Evolutionary conservation across 1,284 basidiomycete species (phyloP).

Genomic region (Fomes fomentarius): DNA sequence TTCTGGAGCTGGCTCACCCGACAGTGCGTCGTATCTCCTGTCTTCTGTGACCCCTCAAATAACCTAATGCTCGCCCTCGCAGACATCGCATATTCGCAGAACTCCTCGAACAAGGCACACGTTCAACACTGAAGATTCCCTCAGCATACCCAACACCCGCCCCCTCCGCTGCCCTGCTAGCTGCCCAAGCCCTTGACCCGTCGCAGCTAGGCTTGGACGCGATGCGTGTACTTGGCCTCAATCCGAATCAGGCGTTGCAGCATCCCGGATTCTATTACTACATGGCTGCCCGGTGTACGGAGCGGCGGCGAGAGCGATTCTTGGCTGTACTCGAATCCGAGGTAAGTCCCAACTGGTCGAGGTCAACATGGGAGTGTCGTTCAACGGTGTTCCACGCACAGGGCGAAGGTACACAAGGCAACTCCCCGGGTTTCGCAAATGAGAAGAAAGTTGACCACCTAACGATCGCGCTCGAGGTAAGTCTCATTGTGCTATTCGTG

Average conservation of each 20-base stretch:
- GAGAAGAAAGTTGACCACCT: conserved; percentile 91
- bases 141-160: conserved; percentile 40
- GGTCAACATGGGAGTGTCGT: too few species aligned
- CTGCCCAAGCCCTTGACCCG: conserved; percentile 34
- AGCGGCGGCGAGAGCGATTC: conserved; percentile 72
- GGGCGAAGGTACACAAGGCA: conserved; percentile 27
- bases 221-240: conserved; percentile 60
- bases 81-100: conserved; percentile 90
- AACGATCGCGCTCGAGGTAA: conserved; percentile 79
- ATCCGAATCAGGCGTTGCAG: conserved; percentile 76
- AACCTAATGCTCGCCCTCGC: background rate
- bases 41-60: background rate
- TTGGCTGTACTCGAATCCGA: conserved; percentile 61
- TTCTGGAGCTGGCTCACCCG: conserved; percentile 97
- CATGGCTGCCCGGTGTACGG: conserved; percentile 83
- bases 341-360: conserved; percentile 40
- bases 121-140: conserved; percentile 70
- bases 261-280: conserved; percentile 93
- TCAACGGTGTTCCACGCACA: conserved; percentile 15
- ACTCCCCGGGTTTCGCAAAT: conserved; percentile 71
- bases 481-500: too few species aligned
- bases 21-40: conserved; percentile 67
- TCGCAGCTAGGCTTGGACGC: conserved; percentile 52
- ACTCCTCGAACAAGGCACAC: conserved; percentile 80
- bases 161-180: conserved; percentile 35